Evolutionary conservation across 352 stramenopile genomes (phyloP), one percentile per base, ranked within the genome.

Genomic region (Pythium insidiosum): DNA sequence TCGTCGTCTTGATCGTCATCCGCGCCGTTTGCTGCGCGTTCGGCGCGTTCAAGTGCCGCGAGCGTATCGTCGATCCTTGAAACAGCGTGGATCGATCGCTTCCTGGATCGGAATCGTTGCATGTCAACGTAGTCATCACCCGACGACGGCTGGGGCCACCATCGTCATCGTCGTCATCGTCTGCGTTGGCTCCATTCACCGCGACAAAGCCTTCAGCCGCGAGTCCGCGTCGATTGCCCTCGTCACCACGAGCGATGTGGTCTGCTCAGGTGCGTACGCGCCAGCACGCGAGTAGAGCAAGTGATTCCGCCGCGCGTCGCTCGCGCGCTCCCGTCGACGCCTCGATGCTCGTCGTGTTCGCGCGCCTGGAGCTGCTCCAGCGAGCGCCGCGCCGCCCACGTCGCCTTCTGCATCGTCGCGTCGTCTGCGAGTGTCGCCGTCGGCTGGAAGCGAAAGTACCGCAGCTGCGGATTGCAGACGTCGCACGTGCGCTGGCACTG

Each of bases 401-500:
- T 23, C 2, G 36, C 21, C 20, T n/a, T 38, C 6, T 11, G 22
- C 5, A 35, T 19, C 15, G 6, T 15, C 5, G 22, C 22, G 30
- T 50, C 21, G 11, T 40, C 35, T 7, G 15, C 22, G 13, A 38
- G 19, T 11, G 26, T 16, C 3, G 28, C 20, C 23, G 45, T 21
- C n/a, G 34, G 15, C 18, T 60, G 68, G 26, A 76, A 72, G 18
- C 64, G 68, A 19, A 84, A 84, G 19, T 64, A 63, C 34, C 67
- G 57, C 4, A 84, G 66, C 30, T 54, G 55, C 3, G 73, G 67
- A 40, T 81, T 73, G 56, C 69, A 83, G 22, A 79, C 73, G 35
- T 83, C 69, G 28, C 73, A 83, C 12, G 55, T 75, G 9, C 60
- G 52, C 9, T 59, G 41, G 39, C 72, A 84, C 15, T 78, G 64